These are phyloP conservation scores for Hymenoscyphus linearis DNA, from an alignment of 2,329 filamentous ascomycete species.

Conservation along the genomic window DNA sequence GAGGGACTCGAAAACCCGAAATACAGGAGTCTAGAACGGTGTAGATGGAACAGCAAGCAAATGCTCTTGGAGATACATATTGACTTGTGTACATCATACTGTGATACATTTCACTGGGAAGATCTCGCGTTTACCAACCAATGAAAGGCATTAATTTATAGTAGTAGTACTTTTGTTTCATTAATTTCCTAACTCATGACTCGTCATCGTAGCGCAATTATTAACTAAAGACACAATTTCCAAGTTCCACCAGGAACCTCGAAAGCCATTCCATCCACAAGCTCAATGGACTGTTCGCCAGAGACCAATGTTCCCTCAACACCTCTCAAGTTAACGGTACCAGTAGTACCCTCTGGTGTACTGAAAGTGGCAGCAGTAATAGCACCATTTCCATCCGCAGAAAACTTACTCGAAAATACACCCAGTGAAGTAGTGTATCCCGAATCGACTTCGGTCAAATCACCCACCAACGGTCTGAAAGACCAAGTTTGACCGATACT, in stretches of 20 bases:
- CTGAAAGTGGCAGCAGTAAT: not conserved
- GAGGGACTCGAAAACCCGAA: too few species aligned
- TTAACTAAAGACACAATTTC: not conserved
- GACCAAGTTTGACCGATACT: conserved; percentile 27
- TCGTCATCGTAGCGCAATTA: too few species aligned
- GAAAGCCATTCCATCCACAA: conserved; percentile 1
- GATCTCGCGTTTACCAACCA: too few species aligned
- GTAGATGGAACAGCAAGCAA: too few species aligned
- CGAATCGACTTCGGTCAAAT: conserved; percentile 34
- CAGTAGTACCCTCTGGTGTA: conserved; percentile 5
- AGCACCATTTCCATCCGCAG: not conserved
- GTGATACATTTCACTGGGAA: too few species aligned
- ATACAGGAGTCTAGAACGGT: too few species aligned
- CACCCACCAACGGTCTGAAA: conserved; percentile 31
- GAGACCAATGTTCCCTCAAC: conserved; percentile 1
- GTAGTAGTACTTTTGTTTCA: too few species aligned
- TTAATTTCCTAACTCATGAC: too few species aligned
- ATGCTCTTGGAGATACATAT: too few species aligned
- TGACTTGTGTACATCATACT: too few species aligned
- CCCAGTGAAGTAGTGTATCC: conserved; percentile 33
- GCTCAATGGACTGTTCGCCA: not conserved
- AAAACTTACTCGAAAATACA: not conserved
- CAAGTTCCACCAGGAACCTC: conserved; percentile 1
- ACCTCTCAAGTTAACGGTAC: conserved; percentile 3
- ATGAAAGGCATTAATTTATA: too few species aligned